Base-by-base conservation (phyloP, 768 basidiomycete species). In the Trametes maxima region DNA sequence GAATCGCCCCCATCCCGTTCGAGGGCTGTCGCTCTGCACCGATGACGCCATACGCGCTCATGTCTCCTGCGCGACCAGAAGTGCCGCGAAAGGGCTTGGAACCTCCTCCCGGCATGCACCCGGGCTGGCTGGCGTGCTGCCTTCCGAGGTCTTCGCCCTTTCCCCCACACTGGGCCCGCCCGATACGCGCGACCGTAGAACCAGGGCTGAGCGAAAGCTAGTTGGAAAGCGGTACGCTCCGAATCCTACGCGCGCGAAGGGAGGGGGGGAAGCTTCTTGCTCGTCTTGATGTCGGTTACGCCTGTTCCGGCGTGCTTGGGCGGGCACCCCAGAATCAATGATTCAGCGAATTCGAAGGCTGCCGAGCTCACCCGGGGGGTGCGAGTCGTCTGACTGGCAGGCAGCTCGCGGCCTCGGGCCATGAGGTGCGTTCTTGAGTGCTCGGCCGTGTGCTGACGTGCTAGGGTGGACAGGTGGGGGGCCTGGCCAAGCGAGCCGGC, bases 11-110 rank as follows among this genome's bases (percentile, higher is more conserved):
- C 56, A 39, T 28, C 16, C 55, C 19, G 22, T 21, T 39, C 40
- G 48, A 33, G 35, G 21, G 28, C 48, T 14, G 25, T 33, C 28
- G 28, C 28, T 48, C 21, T 25, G 10, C 13, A 5, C 22, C 10
- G 49, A 58, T 58, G 57, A 50, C 48, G 57, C 24, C 28, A 50
- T 50, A 33, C 8, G 28, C 28, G 56, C 56, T 50, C 47, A 57
- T 49, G 56, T 49, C 56, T 22, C 49, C 57, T 21, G 40, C 57
- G 57, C 57, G 57, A 44, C 57, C 40, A 58, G 40, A 50, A 43
- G 21, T 48, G n/a, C 17, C 36, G 55, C 35, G 45, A 3, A 3
- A 43, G 54, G 19, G 21, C 21, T 45, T 55, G 33, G 45, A 37
- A 36, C 16, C 8, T 46, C 42, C 33, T 24, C 19, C n/a, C n/a